Evolutionary conservation across 495 filamentous ascomycete genomes (phyloP).

Genomic region (Hyphodiscus hymeniophilus): DNA sequence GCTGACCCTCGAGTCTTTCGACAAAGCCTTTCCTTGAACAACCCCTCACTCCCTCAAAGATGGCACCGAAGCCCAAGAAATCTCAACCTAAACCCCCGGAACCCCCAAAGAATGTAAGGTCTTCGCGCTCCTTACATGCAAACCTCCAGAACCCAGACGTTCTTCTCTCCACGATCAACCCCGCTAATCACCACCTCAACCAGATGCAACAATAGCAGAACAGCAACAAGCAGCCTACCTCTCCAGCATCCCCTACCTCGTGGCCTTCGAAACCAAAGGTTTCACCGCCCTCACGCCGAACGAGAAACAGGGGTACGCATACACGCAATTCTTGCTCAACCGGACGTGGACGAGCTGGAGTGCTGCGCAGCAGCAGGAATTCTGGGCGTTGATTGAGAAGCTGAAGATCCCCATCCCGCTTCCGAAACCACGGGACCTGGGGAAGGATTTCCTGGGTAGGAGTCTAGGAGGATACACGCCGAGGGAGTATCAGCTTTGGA

Average conservation of each 20-base stretch:
- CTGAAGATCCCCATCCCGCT: conserved; percentile 32
- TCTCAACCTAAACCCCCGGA: conserved; percentile 15
- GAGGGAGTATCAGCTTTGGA: conserved; percentile 27
- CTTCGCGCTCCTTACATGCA: too few species aligned
- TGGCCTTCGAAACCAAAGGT: conserved; percentile 12
- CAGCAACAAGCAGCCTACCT: conserved; percentile 17
- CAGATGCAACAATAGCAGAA: conserved; percentile 22
- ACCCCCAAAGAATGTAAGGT: conserved; percentile 16
- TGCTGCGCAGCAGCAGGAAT: conserved; percentile 31
- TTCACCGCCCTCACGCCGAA: conserved; percentile 5
- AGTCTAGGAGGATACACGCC: conserved; percentile 31
- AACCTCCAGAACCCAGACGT: too few species aligned
- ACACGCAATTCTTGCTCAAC: conserved; percentile 16
- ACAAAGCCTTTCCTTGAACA: conserved; percentile 9
- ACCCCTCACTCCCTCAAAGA: conserved; percentile 6
- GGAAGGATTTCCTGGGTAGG: conserved; percentile 33
- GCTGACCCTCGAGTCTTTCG: conserved; percentile 12
- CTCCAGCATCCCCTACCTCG: conserved; percentile 16
- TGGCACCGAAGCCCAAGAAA: conserved; percentile 23
- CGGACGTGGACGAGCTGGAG: conserved; percentile 12
- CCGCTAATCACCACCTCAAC: neutral
- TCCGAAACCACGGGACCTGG: conserved; percentile 29
- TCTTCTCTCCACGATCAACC: too few species aligned
- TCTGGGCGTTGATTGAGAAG: conserved; percentile 39
- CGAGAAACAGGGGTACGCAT: conserved; percentile 19